Evolutionary conservation across 2,329 filamentous ascomycete species (phyloP).

Genomic region (Alternaria rosae): DNA sequence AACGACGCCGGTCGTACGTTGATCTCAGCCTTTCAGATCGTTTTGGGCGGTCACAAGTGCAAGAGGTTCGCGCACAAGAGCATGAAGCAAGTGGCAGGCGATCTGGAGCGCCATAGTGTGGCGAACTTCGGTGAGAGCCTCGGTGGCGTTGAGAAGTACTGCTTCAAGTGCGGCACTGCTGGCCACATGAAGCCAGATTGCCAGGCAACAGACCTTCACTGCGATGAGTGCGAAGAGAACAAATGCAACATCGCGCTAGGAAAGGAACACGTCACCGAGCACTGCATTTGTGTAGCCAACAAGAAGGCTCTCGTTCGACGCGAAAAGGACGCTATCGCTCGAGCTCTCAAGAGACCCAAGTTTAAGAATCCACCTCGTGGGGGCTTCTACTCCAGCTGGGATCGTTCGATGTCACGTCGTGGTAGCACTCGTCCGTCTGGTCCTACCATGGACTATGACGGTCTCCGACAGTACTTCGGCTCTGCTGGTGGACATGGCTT

Average conservation of each 20-base stretch:
- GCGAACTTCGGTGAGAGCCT: conserved; percentile 7
- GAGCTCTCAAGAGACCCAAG: not conserved
- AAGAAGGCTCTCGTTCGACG: not conserved
- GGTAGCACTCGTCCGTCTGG: not conserved
- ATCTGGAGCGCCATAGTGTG: conserved; percentile 14
- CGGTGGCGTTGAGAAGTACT: conserved; percentile 16
- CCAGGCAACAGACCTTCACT: conserved; percentile 4
- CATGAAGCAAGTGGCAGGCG: conserved; percentile 9
- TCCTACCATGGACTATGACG: not conserved
- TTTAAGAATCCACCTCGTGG: not conserved
- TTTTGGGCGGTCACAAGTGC: conserved; percentile 1
- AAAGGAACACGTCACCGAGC: conserved; percentile 12
- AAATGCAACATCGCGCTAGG: not conserved
- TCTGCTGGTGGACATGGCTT: not conserved
- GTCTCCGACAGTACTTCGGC: not conserved
- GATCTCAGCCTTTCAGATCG: conserved; percentile 31
- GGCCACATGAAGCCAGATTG: conserved; percentile 15
- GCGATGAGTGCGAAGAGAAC: conserved; percentile 12
- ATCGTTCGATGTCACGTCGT: not conserved
- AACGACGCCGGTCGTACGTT: conserved; percentile 34
- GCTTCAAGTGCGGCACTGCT: conserved; percentile 14
- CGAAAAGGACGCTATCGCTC: not conserved
- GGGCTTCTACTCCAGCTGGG: not conserved
- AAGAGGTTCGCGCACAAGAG: not conserved
- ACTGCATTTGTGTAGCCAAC: conserved; percentile 8